These are phyloP conservation scores for Papilionanthe hybrid DNA, from an alignment of 116 monocot species.

Conservation along the genomic window DNA sequence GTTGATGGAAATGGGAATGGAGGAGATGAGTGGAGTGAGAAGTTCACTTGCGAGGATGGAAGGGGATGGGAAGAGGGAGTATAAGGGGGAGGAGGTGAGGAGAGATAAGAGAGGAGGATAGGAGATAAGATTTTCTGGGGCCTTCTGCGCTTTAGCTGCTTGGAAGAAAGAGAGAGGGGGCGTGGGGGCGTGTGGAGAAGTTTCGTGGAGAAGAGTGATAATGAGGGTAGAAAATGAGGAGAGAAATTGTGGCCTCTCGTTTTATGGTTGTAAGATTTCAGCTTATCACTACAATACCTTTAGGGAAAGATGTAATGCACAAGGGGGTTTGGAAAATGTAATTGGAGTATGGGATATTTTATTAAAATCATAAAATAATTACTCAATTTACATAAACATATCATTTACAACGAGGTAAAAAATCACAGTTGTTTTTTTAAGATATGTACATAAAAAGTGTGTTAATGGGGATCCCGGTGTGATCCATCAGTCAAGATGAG, in stretches of 20 bases:
- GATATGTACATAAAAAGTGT: too few species aligned
- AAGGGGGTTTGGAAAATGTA: too few species aligned
- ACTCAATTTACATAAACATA: too few species aligned
- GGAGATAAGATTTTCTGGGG: constrained; percentile 14
- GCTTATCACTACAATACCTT: background rate
- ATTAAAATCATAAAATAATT: too few species aligned
- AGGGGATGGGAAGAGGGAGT: background rate
- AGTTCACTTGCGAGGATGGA: background rate
- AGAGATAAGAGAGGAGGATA: background rate
- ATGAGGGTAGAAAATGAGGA: too few species aligned
- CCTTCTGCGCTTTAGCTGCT: background rate
- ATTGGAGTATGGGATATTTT: too few species aligned
- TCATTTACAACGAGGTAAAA: too few species aligned
- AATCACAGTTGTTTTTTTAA: too few species aligned
- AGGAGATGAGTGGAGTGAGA: background rate
- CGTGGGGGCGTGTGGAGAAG: background rate
- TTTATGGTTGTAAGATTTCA: background rate
- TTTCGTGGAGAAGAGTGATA: too few species aligned
- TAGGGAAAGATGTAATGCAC: too few species aligned
- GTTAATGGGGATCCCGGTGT: too few species aligned
- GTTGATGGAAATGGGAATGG: background rate
- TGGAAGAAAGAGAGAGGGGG: background rate
- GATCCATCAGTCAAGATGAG: too few species aligned
- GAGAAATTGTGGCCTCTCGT: constrained; percentile 8
- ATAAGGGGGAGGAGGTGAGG: background rate